Evolutionary conservation across 306 rosid species (phyloP).

Genomic region (Cicer bijugum): DNA sequence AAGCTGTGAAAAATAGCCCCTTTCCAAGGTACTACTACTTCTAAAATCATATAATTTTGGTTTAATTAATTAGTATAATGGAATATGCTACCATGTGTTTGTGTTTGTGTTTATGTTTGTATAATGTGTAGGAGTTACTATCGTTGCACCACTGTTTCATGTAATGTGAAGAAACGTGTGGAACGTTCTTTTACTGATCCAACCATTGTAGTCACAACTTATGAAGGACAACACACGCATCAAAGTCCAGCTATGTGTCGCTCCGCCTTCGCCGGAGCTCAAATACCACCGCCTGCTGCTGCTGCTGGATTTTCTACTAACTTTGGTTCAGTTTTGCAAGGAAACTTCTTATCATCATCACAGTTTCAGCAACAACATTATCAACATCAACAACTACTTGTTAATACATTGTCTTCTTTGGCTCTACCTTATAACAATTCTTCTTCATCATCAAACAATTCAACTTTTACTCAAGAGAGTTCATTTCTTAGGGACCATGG

Average conservation of each 20-base stretch:
- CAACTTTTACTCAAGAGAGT: slow-evolving; percentile 50
- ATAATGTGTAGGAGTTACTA: slow-evolving; percentile 72
- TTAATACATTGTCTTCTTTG: slow-evolving; percentile 47
- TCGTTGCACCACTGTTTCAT: slow-evolving; percentile 88
- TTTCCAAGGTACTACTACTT: slow-evolving; percentile 69
- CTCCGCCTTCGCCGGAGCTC: slow-evolving; percentile 46
- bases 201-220: slow-evolving; percentile 80
- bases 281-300: slow-evolving; percentile 4
- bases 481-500: slow-evolving; percentile 64
- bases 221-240: slow-evolving; percentile 92
- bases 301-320: slow-evolving; percentile 31
- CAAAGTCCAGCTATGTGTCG: slow-evolving; percentile 75
- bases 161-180: slow-evolving; percentile 91
- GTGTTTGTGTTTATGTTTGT: neutral
- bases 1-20: slow-evolving; percentile 94
- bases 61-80: neutral
- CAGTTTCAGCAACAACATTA: slow-evolving; percentile 41
- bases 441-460: slow-evolving; percentile 39
- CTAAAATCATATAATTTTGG: neutral
- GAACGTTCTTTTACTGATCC: slow-evolving; percentile 84
- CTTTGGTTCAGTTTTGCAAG: slow-evolving; percentile 45
- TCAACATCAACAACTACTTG: slow-evolving; percentile 38
- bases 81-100: neutral
- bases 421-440: slow-evolving; percentile 39
- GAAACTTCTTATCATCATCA: slow-evolving; percentile 43